These are phyloP conservation scores for Ormosia semicastrata DNA, from an alignment of 306 rosid species.

Conservation along the genomic window DNA sequence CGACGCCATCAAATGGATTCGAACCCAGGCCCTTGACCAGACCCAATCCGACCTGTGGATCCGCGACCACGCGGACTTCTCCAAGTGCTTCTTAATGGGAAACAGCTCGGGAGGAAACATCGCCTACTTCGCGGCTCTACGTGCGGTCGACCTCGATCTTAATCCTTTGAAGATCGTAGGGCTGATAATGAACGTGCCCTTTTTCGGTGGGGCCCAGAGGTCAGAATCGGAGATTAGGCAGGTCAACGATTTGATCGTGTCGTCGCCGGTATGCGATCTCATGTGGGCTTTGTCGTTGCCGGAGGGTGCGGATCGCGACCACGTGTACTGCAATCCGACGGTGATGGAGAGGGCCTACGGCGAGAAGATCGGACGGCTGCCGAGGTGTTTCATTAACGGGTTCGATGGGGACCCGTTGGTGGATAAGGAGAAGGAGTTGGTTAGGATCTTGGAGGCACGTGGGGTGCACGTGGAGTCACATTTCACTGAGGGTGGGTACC, in stretches of 20 bases:
- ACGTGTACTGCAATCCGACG: constrained; percentile 59
- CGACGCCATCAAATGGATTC: constrained; percentile 52
- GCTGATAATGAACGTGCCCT: constrained; percentile 47
- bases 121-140: constrained; percentile 54
- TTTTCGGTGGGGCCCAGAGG: constrained; percentile 54
- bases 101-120: constrained; percentile 66
- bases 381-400: constrained; percentile 46
- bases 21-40: constrained; percentile 30
- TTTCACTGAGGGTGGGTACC: constrained; percentile 52
- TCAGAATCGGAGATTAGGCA: constrained; percentile 52
- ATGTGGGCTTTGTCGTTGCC: constrained; percentile 71
- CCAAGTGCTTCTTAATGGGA: constrained; percentile 55
- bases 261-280: constrained; percentile 51
- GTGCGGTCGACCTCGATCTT: constrained; percentile 40
- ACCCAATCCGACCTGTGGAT: constrained; percentile 57
- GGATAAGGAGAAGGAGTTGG: constrained; percentile 61
- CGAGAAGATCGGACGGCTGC: constrained; percentile 57
- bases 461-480: constrained; percentile 47
- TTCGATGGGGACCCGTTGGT: constrained; percentile 64
- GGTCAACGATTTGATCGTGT: constrained; percentile 43
- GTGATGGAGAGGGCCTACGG: not conserved
- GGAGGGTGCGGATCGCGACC: constrained; percentile 54
- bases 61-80: constrained; percentile 43
- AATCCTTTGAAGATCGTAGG: constrained; percentile 47
- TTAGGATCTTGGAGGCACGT: constrained; percentile 38